These are phyloP conservation scores for Omphalea diandra DNA, from an alignment of 441 rosid species.

Conservation along the genomic window DNA sequence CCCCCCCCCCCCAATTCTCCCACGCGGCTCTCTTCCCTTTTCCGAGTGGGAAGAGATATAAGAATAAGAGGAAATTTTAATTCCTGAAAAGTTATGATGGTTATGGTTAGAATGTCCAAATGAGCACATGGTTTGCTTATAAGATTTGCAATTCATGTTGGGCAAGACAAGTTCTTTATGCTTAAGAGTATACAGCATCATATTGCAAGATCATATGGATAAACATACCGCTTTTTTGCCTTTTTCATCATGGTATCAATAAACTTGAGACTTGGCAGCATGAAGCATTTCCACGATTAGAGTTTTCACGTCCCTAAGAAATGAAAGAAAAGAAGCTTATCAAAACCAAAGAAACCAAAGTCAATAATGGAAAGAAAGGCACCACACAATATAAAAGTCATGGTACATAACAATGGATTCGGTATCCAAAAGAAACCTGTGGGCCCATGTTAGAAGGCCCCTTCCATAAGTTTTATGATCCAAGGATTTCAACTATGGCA, in stretches of 20 bases:
- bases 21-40: too few species aligned
- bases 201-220: neutral
- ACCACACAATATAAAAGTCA: conserved; percentile 5
- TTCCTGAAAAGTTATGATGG: neutral
- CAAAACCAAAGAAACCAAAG: neutral
- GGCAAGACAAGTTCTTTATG: neutral
- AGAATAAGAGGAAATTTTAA: neutral
- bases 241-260: conserved; percentile 27
- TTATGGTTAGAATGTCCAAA: neutral
- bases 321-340: conserved; percentile 10
- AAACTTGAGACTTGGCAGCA: conserved; percentile 51
- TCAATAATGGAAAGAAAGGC: neutral
- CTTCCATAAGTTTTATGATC: neutral
- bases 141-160: neutral
- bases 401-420: neutral
- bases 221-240: conserved; percentile 22
- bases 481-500: conserved; percentile 3
- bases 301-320: conserved; percentile 80
- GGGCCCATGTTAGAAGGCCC: neutral
- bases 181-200: neutral
- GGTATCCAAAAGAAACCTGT: neutral
- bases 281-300: conserved; percentile 85
- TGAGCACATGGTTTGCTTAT: neutral
- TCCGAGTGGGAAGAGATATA: too few species aligned
- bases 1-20: too few species aligned